Conservation (phyloP, 768 basidiomycete species). For the Trametes cinnabarina region DNA sequence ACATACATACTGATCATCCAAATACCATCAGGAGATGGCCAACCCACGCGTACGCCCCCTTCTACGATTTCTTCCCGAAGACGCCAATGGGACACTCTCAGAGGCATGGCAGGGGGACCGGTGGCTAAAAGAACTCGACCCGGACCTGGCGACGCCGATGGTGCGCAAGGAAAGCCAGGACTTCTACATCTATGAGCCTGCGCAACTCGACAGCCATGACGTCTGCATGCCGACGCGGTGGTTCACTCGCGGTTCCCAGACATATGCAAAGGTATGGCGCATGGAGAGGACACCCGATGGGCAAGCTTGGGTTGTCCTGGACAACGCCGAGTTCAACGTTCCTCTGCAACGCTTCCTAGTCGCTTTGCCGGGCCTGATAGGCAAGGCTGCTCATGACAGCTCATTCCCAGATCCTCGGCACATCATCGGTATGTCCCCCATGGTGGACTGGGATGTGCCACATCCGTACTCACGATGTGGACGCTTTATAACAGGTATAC, state of each 20-base stretch:
- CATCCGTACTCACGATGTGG: too few species aligned
- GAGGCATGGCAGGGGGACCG: conserved; percentile 4
- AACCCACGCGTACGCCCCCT: conserved; percentile 11
- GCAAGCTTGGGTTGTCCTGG: too few species aligned
- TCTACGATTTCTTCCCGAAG: conserved; percentile 6
- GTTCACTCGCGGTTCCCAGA: too few species aligned
- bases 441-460: too few species aligned
- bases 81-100: not conserved
- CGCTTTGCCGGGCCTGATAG: not conserved
- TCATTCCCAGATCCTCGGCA: not conserved
- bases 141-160: not conserved
- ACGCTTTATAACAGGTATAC: too few species aligned
- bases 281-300: too few species aligned
- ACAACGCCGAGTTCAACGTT: too few species aligned
- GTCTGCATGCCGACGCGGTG: not conserved
- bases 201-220: not conserved
- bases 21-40: conserved; percentile 14
- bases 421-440: too few species aligned
- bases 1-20: not conserved
- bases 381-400: not conserved
- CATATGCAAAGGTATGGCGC: too few species aligned
- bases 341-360: too few species aligned
- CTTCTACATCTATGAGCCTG: conserved; percentile 2
- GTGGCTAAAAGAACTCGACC: conserved; percentile 1
- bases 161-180: not conserved